Evolutionary conservation across 2,329 filamentous ascomycete species (phyloP), one percentile per base, ranked within the genome.

Genomic region (Aspergillus unguis): DNA sequence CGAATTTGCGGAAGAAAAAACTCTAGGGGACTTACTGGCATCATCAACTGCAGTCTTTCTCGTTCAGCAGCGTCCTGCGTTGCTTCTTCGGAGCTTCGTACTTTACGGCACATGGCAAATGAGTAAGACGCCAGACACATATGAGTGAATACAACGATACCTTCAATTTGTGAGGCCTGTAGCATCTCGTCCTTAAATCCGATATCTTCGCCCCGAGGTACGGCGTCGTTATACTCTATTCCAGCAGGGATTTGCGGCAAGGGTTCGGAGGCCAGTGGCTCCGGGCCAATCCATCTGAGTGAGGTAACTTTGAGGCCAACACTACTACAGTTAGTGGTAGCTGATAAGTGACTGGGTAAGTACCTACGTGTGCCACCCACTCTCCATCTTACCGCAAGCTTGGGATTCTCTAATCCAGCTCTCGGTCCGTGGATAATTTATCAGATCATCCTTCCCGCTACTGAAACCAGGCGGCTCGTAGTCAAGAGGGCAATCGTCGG

Each of bases 401-500:
- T 67, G 62, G 2, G 62, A 69, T 53, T 66, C 63, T 51, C 62
- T 73, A 32, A 62, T 62, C 73, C 73, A 76, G 7, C 69, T 69
- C 5, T 71, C 62, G 17, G 64, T 62, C 27, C 61, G 54, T 1
- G 74, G 70, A 54, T 74, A 77, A 29, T 60, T 59, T 6, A 77
- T 58, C 1, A 55, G 61, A 29, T 64, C 58, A 29, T 67, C 60
- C 5, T 56, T 60, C 17, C 60, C 60, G 7, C 58, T 56, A 7
- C 62, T 59, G 44, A 77, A 78, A 3, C 74, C 75, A n/a, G 62
- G 62, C 17, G 75, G 71, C 43, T 74, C 65, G 56, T 77, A 76
- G 2, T 66, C 62, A 28, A 57, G 45, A 6, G 71, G 66, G 46
- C 69, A 71, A 11, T 71, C 62, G n/a, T 75, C 65, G 3, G 67